Evolutionary conservation across 2,329 filamentous ascomycete genomes (phyloP).

Genomic region (Ascochyta rabiei): DNA sequence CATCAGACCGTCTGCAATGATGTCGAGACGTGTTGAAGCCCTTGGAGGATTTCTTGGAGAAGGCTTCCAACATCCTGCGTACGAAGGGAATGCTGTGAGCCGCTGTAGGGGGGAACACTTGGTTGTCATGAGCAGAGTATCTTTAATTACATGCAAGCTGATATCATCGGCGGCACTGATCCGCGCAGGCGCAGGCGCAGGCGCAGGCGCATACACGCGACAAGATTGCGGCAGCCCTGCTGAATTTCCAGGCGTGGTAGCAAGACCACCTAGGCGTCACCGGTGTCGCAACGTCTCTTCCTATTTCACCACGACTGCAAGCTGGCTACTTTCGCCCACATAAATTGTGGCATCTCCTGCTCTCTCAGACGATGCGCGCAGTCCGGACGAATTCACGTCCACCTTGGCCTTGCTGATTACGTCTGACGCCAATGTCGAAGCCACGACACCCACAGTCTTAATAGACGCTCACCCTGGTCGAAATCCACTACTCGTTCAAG

Average conservation of each 20-base stretch:
- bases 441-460: constrained; percentile 24
- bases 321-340: constrained; percentile 34
- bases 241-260: constrained; percentile 29
- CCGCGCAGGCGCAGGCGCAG: constrained; percentile 24
- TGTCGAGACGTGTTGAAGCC: not conserved
- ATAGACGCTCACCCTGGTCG: constrained; percentile 22
- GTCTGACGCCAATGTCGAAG: constrained; percentile 33
- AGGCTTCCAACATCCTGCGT: not conserved
- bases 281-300: constrained; percentile 18
- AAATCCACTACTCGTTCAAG: constrained; percentile 27
- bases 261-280: constrained; percentile 23
- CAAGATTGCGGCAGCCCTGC: constrained; percentile 21
- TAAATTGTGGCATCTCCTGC: constrained; percentile 43
- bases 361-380: constrained; percentile 40
- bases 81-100: not conserved
- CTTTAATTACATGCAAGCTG: constrained; percentile 28
- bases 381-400: constrained; percentile 44
- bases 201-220: constrained; percentile 27
- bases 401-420: constrained; percentile 20
- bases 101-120: too few relatives aligned
- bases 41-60: not conserved
- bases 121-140: constrained; percentile 1
- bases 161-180: constrained; percentile 28
- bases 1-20: not conserved
- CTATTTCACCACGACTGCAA: constrained; percentile 19